Conservation (phyloP, 805 yeast genomes). For the Starmerella gropengiesseri region DNA sequence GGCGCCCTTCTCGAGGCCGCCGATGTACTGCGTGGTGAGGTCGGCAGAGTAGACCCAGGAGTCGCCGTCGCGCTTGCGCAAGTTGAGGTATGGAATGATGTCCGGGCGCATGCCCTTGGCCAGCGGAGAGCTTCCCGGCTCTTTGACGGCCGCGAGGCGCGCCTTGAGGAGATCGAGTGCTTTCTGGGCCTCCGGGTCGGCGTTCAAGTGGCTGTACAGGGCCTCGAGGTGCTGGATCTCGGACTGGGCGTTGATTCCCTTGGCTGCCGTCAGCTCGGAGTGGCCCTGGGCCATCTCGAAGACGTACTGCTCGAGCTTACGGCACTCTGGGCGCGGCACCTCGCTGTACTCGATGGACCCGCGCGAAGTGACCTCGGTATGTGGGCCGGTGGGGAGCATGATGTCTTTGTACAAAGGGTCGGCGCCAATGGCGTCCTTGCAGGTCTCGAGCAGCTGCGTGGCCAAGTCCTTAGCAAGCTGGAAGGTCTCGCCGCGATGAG, state of each 20-base stretch:
- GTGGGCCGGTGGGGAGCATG: constrained; percentile 87
- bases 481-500: constrained; percentile 84
- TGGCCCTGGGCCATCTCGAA: constrained; percentile 88
- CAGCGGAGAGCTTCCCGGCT: constrained; percentile 7
- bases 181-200: constrained; percentile 21
- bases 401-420: constrained; percentile 96
- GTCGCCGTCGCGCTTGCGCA: constrained; percentile 67
- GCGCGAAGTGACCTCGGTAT: constrained; percentile 73
- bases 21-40: constrained; percentile 67
- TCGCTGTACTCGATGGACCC: constrained; percentile 82
- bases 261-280: constrained; percentile 62
- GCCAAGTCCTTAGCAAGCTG: constrained; percentile 82
- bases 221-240: constrained; percentile 41
- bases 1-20: constrained; percentile 88
- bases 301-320: constrained; percentile 92
- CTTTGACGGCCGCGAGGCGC: constrained; percentile 15
- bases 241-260: constrained; percentile 5
- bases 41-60: constrained; percentile 76
- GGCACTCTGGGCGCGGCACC: constrained; percentile 76
- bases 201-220: constrained; percentile 23
- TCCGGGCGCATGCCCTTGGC: constrained; percentile 34
- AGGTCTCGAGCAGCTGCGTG: constrained; percentile 87
- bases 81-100: constrained; percentile 89
- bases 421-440: constrained; percentile 67
- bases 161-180: constrained; percentile 25